phyloP scores from a whole-genome alignment of 2,329 filamentous ascomycete species.

The Neonectria coccinea region DNA sequence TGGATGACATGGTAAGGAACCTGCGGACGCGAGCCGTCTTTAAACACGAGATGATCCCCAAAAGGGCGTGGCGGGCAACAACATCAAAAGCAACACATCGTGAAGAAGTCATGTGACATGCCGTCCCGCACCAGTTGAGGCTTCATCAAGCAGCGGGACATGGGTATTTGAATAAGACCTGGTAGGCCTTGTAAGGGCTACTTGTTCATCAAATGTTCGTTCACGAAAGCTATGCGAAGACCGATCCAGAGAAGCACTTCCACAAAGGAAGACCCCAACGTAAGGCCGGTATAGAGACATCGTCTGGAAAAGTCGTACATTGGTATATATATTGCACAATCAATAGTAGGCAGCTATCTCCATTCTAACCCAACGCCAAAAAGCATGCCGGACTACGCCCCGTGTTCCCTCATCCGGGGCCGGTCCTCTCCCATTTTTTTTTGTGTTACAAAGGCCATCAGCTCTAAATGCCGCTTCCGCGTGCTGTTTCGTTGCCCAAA shows the following conservation, averaged over 20 bases:
- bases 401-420: slow-evolving; percentile 18
- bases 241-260: neutral
- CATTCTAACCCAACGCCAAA: slow-evolving; percentile 46
- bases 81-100: slow-evolving; percentile 48
- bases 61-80: slow-evolving; percentile 40
- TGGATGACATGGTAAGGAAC: neutral
- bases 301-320: slow-evolving; percentile 22
- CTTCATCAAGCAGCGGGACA: slow-evolving; percentile 2
- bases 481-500: slow-evolving; percentile 27
- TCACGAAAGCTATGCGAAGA: neutral
- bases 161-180: neutral
- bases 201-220: neutral
- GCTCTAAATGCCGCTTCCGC: slow-evolving; percentile 32
- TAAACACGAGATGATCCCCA: slow-evolving; percentile 23
- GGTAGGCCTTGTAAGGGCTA: no score
- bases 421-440: slow-evolving; percentile 27
- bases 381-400: slow-evolving; percentile 36
- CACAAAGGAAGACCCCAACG: neutral
- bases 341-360: slow-evolving; percentile 31
- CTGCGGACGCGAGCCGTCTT: neutral
- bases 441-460: slow-evolving; percentile 36
- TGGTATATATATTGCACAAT: slow-evolving; percentile 30
- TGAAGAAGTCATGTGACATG: slow-evolving; percentile 45
- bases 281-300: neutral
- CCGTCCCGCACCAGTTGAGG: neutral